Base-by-base conservation (phyloP, 495 filamentous ascomycete genomes). In the Glutinoglossum americanum region DNA sequence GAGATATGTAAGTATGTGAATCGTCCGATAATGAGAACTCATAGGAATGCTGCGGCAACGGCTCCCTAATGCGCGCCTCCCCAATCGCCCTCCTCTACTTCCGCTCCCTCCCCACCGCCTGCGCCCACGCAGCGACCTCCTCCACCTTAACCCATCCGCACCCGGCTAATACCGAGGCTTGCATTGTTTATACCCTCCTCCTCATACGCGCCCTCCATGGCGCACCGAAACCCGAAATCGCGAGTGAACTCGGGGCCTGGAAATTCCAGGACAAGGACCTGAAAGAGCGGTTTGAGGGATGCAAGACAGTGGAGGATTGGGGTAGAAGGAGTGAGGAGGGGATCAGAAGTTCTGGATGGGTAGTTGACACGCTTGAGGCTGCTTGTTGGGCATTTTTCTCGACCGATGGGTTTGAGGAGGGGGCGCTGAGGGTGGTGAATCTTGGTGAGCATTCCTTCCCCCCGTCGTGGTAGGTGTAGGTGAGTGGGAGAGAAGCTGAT, bases 311-410 rank as follows among this genome's bases (percentile, higher is more conserved):
- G 7, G 30, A 27, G 1, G 61, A 62, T 33, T 71, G 67, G 64
- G 47, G 53, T 6, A 11, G 51, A 7, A 63, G 60, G 33, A 19
- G 51, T 0, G 59, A 54, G 13, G 37, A 21, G 10, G 54, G 63
- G 17, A 71, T 75, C 9, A 56, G 45, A 0, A 71, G 64, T 30
- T 69, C 67, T 28, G 73, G 72, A 11, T 76, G 66, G 62, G 72
- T 76, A n/a, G 60, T 76, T 7, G 64, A 74, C 58, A 74, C 69
- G 0, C 60, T 76, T 3, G 70, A 76, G 33, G 69, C 65, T 5
- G 72, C 70, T 0, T 58, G 74, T n/a, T 76, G 74, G 73, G 68
- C 59, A 3, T 71, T 77, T 49, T 75, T 72, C 57, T 67, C 60
- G 30, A 72, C 63, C 32, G 63, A 66, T 7, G 61, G 55, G 6